Base-by-base conservation (phyloP, 2,329 filamentous ascomycete species). In the Pseudogymnoascus sp. region DNA sequence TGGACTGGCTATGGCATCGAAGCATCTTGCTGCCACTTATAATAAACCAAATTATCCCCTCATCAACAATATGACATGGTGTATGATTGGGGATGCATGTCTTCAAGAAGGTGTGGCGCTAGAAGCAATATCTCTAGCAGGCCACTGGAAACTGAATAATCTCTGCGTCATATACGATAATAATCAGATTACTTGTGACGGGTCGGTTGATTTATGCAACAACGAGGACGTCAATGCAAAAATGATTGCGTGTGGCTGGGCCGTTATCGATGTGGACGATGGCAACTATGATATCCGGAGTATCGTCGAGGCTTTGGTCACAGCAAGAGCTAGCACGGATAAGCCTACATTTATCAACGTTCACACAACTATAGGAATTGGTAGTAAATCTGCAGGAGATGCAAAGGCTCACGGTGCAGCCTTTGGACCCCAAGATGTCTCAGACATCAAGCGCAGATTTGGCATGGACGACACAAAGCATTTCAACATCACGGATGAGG, bases 321-420 rank as follows among this genome's bases (percentile, higher is more conserved):
- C 72, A 12, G 77, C 77, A 5, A 72, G 75, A 31, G 67, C 66
- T 1, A 72, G 70, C 1, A 74, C 70, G 4, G 73, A 76, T 1
- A 80, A 80, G 66, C 80, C 80, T 0, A 77, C 75, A 0, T 82
- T 83, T 64, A 78, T 83, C 71, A 82, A 82, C 52, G 71, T 80
- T 12, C 73, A 73, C 5, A 82, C 80, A 0, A 69, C 78, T 0
- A 82, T 82, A 45, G 80, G 80, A 0, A 63, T 80, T 5, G 78
- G 78, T 1, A 79, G 61, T 37, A 59, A 59, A n/a, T 35, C 60
- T 16, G 63, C 64, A n/a, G 68, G 68, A 37, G 63, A 66, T 62
- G 66, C 78, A 74, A 65, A 66, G 43, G 66, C 67, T 8, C 68
- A 70, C 60, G 66, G 66, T 31, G 64, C 65, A 31, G 65, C 67